These are phyloP conservation scores for Dryas drummondii DNA, from an alignment of 306 rosid species.

Conservation along the genomic window DNA sequence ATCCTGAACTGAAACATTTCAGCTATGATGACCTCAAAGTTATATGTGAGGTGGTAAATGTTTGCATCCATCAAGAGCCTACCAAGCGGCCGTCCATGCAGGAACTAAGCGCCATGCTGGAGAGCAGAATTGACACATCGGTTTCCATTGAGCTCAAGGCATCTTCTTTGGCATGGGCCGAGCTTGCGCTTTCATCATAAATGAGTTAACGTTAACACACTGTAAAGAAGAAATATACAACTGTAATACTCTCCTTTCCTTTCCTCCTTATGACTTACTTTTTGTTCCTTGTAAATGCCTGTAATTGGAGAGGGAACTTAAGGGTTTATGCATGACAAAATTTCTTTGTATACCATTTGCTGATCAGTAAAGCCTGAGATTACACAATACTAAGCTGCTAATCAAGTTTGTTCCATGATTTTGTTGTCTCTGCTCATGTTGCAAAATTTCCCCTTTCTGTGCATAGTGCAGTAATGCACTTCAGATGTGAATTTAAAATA, in stretches of 20 bases:
- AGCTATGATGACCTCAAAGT: constrained; percentile 73
- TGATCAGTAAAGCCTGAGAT: constrained; percentile 20
- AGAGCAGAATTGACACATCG: constrained; percentile 86
- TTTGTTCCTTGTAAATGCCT: constrained; percentile 63
- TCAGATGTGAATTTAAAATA: neutral
- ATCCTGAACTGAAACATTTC: constrained; percentile 77
- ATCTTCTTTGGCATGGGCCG: constrained; percentile 97
- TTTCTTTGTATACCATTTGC: constrained; percentile 55
- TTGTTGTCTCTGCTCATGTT: neutral
- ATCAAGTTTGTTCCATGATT: constrained; percentile 10
- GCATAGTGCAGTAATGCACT: neutral
- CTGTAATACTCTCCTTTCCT: constrained; percentile 31
- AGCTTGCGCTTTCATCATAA: constrained; percentile 81
- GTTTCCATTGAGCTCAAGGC: constrained; percentile 67
- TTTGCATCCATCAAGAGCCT: constrained; percentile 66
- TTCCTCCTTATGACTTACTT: constrained; percentile 22
- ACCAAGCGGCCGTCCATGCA: constrained; percentile 57
- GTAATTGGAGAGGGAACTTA: constrained; percentile 31
- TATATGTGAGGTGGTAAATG: constrained; percentile 73
- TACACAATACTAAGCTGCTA: constrained; percentile 4
- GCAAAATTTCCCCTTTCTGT: neutral
- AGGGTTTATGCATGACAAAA: constrained; percentile 33
- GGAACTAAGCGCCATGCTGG: constrained; percentile 65
- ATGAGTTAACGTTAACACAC: constrained; percentile 50
- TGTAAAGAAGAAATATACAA: constrained; percentile 53